phyloP scores from a whole-genome alignment of 169 alveolate species.

The Plasmodium blacklocki region DNA sequence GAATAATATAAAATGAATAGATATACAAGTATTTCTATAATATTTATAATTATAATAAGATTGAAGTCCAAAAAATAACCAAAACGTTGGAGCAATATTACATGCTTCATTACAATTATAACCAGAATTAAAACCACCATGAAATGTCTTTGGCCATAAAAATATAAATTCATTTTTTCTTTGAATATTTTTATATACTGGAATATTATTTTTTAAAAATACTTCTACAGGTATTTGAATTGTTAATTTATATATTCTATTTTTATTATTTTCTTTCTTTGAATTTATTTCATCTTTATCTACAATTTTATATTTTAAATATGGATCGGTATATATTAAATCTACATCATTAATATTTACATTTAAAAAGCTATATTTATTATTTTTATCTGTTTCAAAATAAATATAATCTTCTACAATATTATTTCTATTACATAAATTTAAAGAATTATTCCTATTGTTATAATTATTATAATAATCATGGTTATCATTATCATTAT shows the following conservation, averaged over 20 bases:
- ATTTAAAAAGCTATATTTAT: slow-evolving; percentile 4
- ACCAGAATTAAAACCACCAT: slow-evolving; percentile 95
- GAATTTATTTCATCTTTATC: slow-evolving; percentile 64
- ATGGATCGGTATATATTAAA: slow-evolving; percentile 36
- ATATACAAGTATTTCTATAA: slow-evolving; percentile 84
- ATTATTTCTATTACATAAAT: neutral
- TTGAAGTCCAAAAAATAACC: slow-evolving; percentile 89
- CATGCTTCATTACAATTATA: slow-evolving; percentile 97
- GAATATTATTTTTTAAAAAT: slow-evolving; percentile 87
- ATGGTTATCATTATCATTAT: neutral
- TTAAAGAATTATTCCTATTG: neutral
- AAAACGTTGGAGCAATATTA: slow-evolving; percentile 92
- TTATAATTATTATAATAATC: neutral
- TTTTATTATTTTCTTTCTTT: slow-evolving; percentile 79
- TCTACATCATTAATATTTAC: slow-evolving; percentile 35
- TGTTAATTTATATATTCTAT: slow-evolving; percentile 85
- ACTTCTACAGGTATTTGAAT: slow-evolving; percentile 92
- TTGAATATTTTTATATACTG: slow-evolving; percentile 89
- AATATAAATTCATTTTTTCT: slow-evolving; percentile 92
- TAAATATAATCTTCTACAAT: no score
- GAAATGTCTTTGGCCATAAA: slow-evolving; percentile 93
- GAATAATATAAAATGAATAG: slow-evolving; percentile 81
- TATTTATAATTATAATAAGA: slow-evolving; percentile 82
- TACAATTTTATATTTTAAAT: slow-evolving; percentile 31
- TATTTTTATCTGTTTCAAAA: no score